Evolutionary conservation across 1,284 basidiomycete genomes (phyloP), one percentile per base, ranked within the genome.

Genomic region (Neotropicomus parvogracilis): DNA sequence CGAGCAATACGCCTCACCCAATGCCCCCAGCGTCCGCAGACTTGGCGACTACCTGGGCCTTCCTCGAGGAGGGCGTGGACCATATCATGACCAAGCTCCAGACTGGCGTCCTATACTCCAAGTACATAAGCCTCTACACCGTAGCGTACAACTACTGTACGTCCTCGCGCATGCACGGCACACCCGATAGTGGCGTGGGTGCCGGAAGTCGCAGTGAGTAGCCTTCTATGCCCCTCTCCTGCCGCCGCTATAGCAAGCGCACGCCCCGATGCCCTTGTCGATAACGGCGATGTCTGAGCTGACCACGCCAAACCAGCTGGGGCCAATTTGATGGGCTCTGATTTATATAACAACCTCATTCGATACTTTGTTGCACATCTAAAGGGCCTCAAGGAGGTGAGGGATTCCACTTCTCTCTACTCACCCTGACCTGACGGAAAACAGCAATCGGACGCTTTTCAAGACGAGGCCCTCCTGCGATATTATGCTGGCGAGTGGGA

Each of bases 61-160:
- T 90, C 68, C 83, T 97, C 56, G 82, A 87, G 66, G 81, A 84
- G 49, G 94, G 94, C 40, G 91, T 97, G 50, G 88, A 94, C 69
- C 90, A 92, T 67, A 93, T 94, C 73, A 94, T 94, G 91, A 91
- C 85, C 51, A 80, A 88, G 63, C 79, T 92, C 32, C 85, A 91
- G 58, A 80, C 85, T 14, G 94, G 94, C 51, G 88, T 98, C 64
- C 90, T 89, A 24, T 95, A 93, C 72, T 81, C 83, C 49, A 91
- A 90, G 65, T 97, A 97, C 72, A 95, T 95, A 75, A 82, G 85
- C 60, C 79, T 95, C 46, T 97, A 97, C 70, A 93, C 91, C 46
- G 88, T 92, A 35, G 90, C 91, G 9, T 97, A 98, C 78, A 95
- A 98, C 72, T 97, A 95, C 66, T 97, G 95, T 68, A 97, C 92